phyloP scores from a whole-genome alignment of 352 stramenopile species.

The Phytopythium boreale region DNA sequence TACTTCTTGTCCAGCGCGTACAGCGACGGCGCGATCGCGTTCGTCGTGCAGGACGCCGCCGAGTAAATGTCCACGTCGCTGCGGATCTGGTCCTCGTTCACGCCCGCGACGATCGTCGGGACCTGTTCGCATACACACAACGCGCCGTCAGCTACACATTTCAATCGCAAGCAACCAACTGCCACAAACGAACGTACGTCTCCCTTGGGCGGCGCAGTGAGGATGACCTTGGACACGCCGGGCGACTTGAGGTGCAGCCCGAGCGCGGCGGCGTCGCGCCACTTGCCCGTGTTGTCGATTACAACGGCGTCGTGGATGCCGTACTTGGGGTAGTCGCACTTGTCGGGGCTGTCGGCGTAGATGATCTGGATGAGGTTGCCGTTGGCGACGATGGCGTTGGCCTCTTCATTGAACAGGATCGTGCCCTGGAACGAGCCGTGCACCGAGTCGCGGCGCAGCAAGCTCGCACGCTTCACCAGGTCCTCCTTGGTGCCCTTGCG shows the following conservation, averaged over 20 bases:
- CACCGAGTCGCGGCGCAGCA: constrained; percentile 85
- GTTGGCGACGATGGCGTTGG: constrained; percentile 85
- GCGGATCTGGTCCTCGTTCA: constrained; percentile 75
- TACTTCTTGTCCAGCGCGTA: constrained; percentile 80
- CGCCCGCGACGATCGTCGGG: constrained; percentile 74
- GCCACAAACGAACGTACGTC: constrained; percentile 18
- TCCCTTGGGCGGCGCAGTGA: constrained; percentile 77
- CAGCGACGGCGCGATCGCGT: constrained; percentile 78
- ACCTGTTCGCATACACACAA: constrained; percentile 14
- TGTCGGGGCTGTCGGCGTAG: constrained; percentile 77
- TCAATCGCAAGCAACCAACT: too few species aligned
- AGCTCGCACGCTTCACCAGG: constrained; percentile 74
- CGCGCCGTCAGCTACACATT: too few species aligned
- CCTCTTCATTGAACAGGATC: constrained; percentile 82
- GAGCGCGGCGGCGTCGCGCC: constrained; percentile 64
- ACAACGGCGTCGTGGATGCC: constrained; percentile 86
- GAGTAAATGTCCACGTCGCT: constrained; percentile 64
- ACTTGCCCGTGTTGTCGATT: constrained; percentile 89
- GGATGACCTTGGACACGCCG: constrained; percentile 76
- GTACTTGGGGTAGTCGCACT: constrained; percentile 87
- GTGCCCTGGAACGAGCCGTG: constrained; percentile 82
- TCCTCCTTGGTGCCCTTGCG: constrained; percentile 84
- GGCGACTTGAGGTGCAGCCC: constrained; percentile 73
- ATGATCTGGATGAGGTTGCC: constrained; percentile 89
- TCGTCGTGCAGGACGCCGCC: constrained; percentile 82